Conservation (phyloP, 2,329 filamentous ascomycete genomes). For the Clarireedia paspali region DNA sequence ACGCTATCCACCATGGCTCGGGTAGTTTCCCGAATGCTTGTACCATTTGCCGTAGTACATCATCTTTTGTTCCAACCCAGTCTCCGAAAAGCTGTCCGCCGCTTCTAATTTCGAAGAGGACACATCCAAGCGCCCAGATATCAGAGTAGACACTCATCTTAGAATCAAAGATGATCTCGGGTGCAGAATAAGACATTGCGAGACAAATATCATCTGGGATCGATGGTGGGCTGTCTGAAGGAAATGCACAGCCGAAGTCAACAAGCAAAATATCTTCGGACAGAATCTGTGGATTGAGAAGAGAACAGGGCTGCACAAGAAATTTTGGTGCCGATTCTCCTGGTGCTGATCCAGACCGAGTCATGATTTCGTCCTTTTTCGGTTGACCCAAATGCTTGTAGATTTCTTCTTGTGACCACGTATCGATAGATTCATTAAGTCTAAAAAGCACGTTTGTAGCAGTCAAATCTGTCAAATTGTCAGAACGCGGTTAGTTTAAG, state of each 20-base stretch:
- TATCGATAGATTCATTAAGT: slow-evolving; percentile 12
- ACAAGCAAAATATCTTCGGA: slow-evolving; percentile 14
- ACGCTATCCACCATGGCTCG: background rate
- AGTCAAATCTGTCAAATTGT: too few species aligned
- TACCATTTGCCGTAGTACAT: background rate
- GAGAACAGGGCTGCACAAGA: slow-evolving; percentile 10
- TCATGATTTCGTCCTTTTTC: slow-evolving; percentile 8
- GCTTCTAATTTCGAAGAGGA: slow-evolving; percentile 12
- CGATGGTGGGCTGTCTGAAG: slow-evolving; percentile 1
- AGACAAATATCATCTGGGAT: slow-evolving; percentile 6
- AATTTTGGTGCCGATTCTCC: slow-evolving; percentile 6
- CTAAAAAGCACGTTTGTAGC: background rate
- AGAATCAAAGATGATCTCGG: slow-evolving; percentile 12
- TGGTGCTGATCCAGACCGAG: background rate
- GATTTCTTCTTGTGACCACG: slow-evolving; percentile 9
- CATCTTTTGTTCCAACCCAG: background rate
- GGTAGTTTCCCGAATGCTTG: background rate
- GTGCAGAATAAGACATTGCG: slow-evolving; percentile 12
- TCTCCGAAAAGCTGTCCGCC: background rate
- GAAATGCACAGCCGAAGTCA: slow-evolving; percentile 13
- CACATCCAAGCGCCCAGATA: slow-evolving; percentile 16
- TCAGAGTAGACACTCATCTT: slow-evolving; percentile 10
- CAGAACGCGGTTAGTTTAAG: too few species aligned
- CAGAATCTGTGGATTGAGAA: slow-evolving; percentile 10
- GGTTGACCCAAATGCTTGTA: slow-evolving; percentile 9